Conservation (phyloP, 192 early-diverging fungal genomes). For the Entophlyctis helioformis region DNA sequence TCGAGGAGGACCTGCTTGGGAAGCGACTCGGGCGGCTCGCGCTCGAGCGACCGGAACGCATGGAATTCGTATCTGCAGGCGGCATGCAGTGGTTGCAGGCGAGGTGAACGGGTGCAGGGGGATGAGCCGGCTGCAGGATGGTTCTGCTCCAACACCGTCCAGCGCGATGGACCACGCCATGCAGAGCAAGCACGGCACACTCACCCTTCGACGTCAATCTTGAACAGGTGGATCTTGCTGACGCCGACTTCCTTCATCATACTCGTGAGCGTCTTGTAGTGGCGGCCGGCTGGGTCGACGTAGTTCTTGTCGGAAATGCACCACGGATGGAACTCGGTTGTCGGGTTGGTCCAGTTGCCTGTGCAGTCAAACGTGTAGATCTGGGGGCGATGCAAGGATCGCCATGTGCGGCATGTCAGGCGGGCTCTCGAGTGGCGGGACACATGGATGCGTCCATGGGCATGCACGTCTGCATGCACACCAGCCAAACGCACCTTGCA, state of each 20-base stretch:
- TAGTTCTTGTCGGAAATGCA: conserved; percentile 3
- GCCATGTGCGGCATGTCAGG: too few species aligned
- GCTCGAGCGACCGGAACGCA: neutral
- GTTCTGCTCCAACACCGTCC: too few species aligned
- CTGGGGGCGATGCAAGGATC: neutral
- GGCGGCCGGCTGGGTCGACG: neutral
- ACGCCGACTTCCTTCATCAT: conserved; percentile 6
- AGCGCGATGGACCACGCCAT: too few species aligned
- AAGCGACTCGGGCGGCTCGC: conserved; percentile 1
- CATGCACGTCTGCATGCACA: too few species aligned
- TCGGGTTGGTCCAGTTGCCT: conserved; percentile 2
- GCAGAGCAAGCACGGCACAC: too few species aligned
- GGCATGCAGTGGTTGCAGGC: too few species aligned
- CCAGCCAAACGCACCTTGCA: too few species aligned
- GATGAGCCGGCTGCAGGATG: too few species aligned
- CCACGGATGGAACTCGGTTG: conserved; percentile 2
- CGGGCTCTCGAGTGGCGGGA: too few species aligned
- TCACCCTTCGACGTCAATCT: conserved; percentile 7
- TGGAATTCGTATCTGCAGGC: conserved; percentile 11
- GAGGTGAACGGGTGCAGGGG: too few species aligned
- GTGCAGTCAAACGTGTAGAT: conserved; percentile 10
- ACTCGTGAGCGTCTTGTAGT: conserved; percentile 2
- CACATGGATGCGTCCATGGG: too few species aligned
- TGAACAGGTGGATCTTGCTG: conserved; percentile 1
- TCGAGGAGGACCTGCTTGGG: conserved; percentile 13